Percentiles rank a stretch among this genome's conserved stretches.
phyloP scores from a whole-genome alignment of 2,329 filamentous ascomycete genomes.

The Nakataea oryzae region DNA sequence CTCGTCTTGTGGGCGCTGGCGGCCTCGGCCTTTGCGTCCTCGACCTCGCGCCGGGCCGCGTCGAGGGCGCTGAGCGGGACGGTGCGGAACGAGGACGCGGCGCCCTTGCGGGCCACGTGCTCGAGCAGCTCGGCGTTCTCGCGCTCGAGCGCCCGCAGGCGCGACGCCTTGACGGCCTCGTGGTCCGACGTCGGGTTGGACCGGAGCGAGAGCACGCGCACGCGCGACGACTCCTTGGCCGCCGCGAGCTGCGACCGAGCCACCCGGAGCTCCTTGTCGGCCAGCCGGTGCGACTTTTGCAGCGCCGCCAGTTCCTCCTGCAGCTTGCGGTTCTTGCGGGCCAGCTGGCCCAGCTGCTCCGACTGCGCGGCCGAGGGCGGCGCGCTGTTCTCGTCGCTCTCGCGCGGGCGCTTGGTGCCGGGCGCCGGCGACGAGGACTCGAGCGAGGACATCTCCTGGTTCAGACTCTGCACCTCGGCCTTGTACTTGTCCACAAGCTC shows the following conservation, averaged over 20 bases:
- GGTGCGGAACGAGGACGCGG: slow-evolving; percentile 35
- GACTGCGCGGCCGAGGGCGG: slow-evolving; percentile 42
- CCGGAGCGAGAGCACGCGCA: slow-evolving; percentile 73
- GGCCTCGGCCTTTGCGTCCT: slow-evolving; percentile 58
- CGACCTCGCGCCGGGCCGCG: slow-evolving; percentile 64
- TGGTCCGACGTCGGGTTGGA: slow-evolving; percentile 85
- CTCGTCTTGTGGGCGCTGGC: slow-evolving; percentile 73
- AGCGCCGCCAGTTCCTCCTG: slow-evolving; percentile 65
- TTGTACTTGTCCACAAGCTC: slow-evolving; percentile 81
- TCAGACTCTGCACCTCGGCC: slow-evolving; percentile 62
- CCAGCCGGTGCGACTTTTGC: slow-evolving; percentile 58
- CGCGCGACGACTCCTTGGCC: slow-evolving; percentile 57
- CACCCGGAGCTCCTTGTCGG: slow-evolving; percentile 67
- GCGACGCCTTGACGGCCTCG: slow-evolving; percentile 75
- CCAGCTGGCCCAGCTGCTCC: slow-evolving; percentile 70
- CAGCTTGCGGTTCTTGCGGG: slow-evolving; percentile 78
- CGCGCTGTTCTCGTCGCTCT: slow-evolving; percentile 44
- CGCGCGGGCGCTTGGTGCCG: slow-evolving; percentile 55
- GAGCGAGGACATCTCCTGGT: slow-evolving; percentile 59
- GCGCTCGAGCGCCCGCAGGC: slow-evolving; percentile 63
- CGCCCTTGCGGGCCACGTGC: slow-evolving; percentile 42
- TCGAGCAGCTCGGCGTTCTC: slow-evolving; percentile 79
- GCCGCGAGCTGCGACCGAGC: slow-evolving; percentile 61
- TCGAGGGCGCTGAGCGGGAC: slow-evolving; percentile 71
- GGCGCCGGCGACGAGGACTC: slow-evolving; percentile 36